Percentiles rank a stretch among this genome's conserved stretches.
Evolutionary conservation across 371 early-diverging fungal species (phyloP).

Genomic region (Homolaphlyctis polyrhiza): DNA sequence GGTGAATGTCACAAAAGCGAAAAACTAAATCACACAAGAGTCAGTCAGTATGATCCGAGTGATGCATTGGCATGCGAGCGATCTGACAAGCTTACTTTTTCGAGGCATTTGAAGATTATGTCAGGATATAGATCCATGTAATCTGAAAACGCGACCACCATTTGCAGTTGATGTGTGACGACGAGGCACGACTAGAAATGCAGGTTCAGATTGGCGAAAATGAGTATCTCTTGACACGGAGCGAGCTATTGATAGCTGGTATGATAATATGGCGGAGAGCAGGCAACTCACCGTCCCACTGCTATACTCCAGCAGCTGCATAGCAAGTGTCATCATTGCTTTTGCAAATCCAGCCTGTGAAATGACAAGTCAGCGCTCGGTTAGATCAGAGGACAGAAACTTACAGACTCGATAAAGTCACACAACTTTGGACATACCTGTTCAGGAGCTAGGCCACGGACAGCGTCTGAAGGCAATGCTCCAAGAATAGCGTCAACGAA

Average conservation of each 20-base stretch:
- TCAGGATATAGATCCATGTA: conserved; percentile 8
- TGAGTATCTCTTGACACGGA: too few relatives aligned
- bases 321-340: neutral
- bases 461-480: neutral
- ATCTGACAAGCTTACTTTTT: conserved; percentile 30
- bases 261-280: too few relatives aligned
- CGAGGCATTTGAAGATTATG: conserved; percentile 30
- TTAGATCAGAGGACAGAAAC: too few relatives aligned
- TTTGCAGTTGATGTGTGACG: conserved; percentile 11
- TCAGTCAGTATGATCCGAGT: neutral
- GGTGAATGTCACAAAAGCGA: conserved; percentile 15
- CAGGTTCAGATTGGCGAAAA: too few relatives aligned
- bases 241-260: too few relatives aligned
- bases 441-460: neutral
- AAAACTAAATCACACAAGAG: conserved; percentile 7
- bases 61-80: neutral
- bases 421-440: too few relatives aligned
- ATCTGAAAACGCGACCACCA: conserved; percentile 18
- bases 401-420: too few relatives aligned
- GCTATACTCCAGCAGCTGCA: neutral
- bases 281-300: neutral
- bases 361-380: too few relatives aligned
- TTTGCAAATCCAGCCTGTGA: neutral
- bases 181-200: neutral
- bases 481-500: neutral